Evolutionary conservation across 2,329 filamentous ascomycete species (phyloP).

Genomic region (Colletotrichum sp.): DNA sequence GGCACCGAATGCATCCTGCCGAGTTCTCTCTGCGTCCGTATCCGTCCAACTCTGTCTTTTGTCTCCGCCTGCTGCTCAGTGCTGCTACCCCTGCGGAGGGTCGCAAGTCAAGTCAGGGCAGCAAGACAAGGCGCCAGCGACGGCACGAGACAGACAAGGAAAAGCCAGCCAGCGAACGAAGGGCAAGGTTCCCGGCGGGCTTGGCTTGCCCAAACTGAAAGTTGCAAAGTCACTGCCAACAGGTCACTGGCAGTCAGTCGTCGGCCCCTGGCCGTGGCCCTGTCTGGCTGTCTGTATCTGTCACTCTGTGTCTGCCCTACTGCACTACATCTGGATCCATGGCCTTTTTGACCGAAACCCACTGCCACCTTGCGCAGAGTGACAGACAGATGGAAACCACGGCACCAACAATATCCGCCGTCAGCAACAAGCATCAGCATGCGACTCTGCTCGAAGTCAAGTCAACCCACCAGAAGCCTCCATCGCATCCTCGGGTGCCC

Average conservation of each 20-base stretch:
- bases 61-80: background rate
- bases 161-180: background rate
- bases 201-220: background rate
- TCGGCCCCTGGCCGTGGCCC: background rate
- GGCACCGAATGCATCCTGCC: conserved; percentile 14
- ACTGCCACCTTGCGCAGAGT: background rate
- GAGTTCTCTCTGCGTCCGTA: conserved; percentile 4
- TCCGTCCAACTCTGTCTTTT: background rate
- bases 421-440: background rate
- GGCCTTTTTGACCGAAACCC: background rate
- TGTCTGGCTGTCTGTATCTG: background rate
- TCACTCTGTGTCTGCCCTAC: background rate
- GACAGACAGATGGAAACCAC: background rate
- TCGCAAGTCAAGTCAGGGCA: background rate
- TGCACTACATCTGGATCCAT: background rate
- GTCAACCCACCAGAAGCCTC: background rate
- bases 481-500: background rate
- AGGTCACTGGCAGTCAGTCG: background rate
- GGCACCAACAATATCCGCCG: background rate
- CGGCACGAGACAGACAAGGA: background rate
- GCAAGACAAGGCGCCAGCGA: background rate
- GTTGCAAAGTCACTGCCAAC: background rate
- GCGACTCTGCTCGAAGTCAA: background rate
- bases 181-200: background rate
- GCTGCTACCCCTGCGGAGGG: conserved; percentile 5